phyloP scores from a whole-genome alignment of 371 early-diverging fungal species.

The Syncephalis fuscata region DNA sequence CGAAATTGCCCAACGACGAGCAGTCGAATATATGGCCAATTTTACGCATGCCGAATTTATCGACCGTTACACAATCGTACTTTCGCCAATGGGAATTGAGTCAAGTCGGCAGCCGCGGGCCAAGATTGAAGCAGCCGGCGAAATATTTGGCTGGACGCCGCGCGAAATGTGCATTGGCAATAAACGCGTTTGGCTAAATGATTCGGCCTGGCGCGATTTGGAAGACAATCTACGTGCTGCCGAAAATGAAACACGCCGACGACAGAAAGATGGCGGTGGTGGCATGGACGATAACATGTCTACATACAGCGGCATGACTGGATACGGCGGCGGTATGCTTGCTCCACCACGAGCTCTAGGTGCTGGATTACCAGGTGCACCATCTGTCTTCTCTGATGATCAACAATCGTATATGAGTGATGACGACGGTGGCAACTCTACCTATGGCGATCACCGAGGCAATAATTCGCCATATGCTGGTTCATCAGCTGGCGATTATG shows the following conservation, averaged over 20 bases:
- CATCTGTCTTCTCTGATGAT: not conserved
- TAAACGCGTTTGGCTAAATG: conserved; percentile 42
- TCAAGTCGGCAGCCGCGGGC: conserved; percentile 16
- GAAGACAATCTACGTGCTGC: conserved; percentile 56
- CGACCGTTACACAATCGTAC: conserved; percentile 35
- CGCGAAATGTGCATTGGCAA: conserved; percentile 25
- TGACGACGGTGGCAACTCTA: conserved; percentile 1
- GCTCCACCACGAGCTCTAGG: not conserved
- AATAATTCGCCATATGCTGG: not conserved
- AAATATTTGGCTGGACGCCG: conserved; percentile 23
- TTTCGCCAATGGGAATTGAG: conserved; percentile 6
- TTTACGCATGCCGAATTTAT: conserved; percentile 45
- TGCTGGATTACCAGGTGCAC: not conserved
- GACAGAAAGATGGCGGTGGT: conserved; percentile 15
- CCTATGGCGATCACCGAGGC: conserved; percentile 3
- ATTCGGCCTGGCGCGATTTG: conserved; percentile 56
- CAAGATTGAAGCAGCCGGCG: conserved; percentile 27
- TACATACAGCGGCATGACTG: not conserved
- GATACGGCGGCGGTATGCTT: not conserved
- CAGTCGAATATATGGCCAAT: conserved; percentile 39
- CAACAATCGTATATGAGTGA: not conserved
- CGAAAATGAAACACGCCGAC: conserved; percentile 48
- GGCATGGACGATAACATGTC: conserved; percentile 6
- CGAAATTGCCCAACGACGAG: conserved; percentile 34
- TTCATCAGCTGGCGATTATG: not conserved